phyloP scores from a whole-genome alignment of 345 rosid genomes.

The Diplotaxis tenuifolia region DNA sequence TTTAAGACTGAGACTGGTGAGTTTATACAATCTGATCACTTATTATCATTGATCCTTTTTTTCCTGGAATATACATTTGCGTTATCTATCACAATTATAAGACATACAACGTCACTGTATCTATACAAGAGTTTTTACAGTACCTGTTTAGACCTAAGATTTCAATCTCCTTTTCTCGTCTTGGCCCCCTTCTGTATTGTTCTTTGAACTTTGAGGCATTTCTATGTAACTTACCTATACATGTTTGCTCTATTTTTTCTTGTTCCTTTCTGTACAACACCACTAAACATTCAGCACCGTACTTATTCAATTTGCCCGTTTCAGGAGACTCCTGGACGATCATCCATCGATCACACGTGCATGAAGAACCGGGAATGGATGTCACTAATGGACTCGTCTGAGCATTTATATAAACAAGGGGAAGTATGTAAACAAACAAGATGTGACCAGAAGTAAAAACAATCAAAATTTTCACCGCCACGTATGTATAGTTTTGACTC shows the following conservation, averaged over 20 bases:
- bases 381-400: slow-evolving; percentile 88
- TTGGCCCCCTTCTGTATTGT: slow-evolving; percentile 1
- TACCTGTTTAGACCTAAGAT: slow-evolving; percentile 20
- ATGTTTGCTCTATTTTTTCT: slow-evolving; percentile 3
- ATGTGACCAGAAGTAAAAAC: background rate
- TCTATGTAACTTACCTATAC: slow-evolving; percentile 24
- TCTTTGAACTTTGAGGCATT: background rate
- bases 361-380: slow-evolving; percentile 93
- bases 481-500: background rate
- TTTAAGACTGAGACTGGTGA: slow-evolving; percentile 41
- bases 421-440: slow-evolving; percentile 28
- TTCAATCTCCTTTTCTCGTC: slow-evolving; percentile 5
- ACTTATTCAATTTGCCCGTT: slow-evolving; percentile 47
- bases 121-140: slow-evolving; percentile 23
- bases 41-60: slow-evolving; percentile 4
- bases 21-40: slow-evolving; percentile 16
- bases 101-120: slow-evolving; percentile 14
- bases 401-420: slow-evolving; percentile 60
- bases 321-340: slow-evolving; percentile 89
- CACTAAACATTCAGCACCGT: slow-evolving; percentile 41
- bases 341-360: slow-evolving; percentile 93
- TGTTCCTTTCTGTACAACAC: background rate
- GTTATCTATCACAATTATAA: slow-evolving; percentile 15
- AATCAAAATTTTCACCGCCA: background rate
- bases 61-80: slow-evolving; percentile 16